phyloP scores from a whole-genome alignment of 352 stramenopile species.

The Pythium plurisporium region DNA sequence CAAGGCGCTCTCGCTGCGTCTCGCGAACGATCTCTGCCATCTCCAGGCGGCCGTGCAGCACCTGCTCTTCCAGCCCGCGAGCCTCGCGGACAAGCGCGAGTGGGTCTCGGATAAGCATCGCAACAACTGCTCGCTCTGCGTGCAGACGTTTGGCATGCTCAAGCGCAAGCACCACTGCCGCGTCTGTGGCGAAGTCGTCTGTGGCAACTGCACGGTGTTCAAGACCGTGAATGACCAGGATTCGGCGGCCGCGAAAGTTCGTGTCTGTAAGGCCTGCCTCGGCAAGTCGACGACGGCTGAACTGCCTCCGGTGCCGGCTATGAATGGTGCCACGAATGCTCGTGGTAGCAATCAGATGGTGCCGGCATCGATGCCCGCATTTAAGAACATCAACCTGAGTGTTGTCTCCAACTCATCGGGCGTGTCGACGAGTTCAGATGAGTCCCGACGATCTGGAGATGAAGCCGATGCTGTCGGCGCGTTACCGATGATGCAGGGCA shows the following conservation, averaged over 20 bases:
- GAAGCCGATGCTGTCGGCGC: constrained; percentile 14
- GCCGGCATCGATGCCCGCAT: constrained; percentile 16
- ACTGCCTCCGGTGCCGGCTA: constrained; percentile 1
- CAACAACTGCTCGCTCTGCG: constrained; percentile 76
- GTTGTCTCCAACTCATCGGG: constrained; percentile 26
- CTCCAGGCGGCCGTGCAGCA: constrained; percentile 71
- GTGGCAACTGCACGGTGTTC: constrained; percentile 70
- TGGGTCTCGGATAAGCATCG: constrained; percentile 80
- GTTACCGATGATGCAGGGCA: constrained; percentile 5
- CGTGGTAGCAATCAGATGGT: constrained; percentile 14
- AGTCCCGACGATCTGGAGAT: constrained; percentile 23
- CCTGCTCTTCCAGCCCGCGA: constrained; percentile 56
- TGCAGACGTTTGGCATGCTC: constrained; percentile 77
- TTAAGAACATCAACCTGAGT: constrained; percentile 29
- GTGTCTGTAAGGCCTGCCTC: constrained; percentile 76
- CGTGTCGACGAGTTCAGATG: constrained; percentile 25
- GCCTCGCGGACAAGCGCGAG: constrained; percentile 57
- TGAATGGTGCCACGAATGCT: not conserved
- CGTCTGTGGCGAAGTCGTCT: constrained; percentile 86
- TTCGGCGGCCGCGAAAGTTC: constrained; percentile 45
- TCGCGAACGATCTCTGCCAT: constrained; percentile 49
- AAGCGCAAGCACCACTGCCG: constrained; percentile 83
- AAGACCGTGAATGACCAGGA: constrained; percentile 64
- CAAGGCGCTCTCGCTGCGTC: constrained; percentile 52
- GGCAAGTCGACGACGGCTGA: constrained; percentile 46